These are phyloP conservation scores for Podosphaera leucotricha DNA, from an alignment of 2,329 filamentous ascomycete genomes.

Conservation along the genomic window DNA sequence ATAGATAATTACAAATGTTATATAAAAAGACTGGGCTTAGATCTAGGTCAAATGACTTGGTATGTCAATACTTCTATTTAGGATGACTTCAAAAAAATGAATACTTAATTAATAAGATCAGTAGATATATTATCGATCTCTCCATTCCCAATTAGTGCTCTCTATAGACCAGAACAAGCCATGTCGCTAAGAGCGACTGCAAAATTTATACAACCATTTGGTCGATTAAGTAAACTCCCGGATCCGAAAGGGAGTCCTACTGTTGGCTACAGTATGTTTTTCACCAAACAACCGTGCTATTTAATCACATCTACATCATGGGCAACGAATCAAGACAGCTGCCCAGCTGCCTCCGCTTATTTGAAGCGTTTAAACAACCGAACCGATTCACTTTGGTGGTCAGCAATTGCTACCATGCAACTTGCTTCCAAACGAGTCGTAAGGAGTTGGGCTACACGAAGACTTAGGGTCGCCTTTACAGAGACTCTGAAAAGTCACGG, in stretches of 20 bases:
- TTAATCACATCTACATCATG: background rate
- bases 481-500: constrained; percentile 22
- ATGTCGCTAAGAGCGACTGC: background rate
- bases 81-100: too few species aligned
- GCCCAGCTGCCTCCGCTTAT: background rate
- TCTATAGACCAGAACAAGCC: too few species aligned
- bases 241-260: background rate
- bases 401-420: constrained; percentile 15
- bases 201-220: background rate
- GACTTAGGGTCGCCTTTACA: constrained; percentile 21
- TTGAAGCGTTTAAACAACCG: constrained; percentile 8
- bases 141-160: too few species aligned
- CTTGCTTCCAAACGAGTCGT: constrained; percentile 20
- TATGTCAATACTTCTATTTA: too few species aligned
- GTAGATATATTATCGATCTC: too few species aligned
- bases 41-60: too few species aligned
- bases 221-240: background rate
- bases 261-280: background rate
- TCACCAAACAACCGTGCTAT: background rate
- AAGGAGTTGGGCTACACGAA: constrained; percentile 21
- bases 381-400: constrained; percentile 24
- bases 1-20: too few species aligned
- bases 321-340: background rate
- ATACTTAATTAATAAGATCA: too few species aligned
- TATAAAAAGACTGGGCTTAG: too few species aligned